phyloP scores from a whole-genome alignment of 2,329 filamentous ascomycete genomes.

The Fusarium sulawesiense region DNA sequence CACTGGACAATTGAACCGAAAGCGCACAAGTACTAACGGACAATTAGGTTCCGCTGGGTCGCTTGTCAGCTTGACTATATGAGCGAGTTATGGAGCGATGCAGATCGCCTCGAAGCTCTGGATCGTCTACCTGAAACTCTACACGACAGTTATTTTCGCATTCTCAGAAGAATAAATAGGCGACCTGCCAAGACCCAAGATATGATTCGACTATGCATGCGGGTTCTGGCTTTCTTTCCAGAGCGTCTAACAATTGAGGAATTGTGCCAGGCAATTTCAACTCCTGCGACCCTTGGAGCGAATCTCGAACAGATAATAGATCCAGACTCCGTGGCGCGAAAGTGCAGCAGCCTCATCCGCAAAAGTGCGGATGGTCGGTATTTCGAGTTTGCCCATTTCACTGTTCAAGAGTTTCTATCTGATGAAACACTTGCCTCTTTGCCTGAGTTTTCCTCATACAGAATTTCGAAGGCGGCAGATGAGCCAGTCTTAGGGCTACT shows the following conservation, averaged over 20 bases:
- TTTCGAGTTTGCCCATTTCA: constrained; percentile 11
- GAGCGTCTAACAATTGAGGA: background rate
- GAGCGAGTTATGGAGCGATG: constrained; percentile 6
- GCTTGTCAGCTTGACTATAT: constrained; percentile 32
- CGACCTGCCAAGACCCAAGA: background rate
- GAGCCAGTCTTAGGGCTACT: accelerated
- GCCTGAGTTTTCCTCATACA: background rate
- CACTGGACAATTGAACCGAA: accelerated
- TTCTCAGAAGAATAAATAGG: background rate
- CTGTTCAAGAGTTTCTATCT: background rate
- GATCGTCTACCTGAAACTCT: background rate
- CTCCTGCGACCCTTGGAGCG: background rate
- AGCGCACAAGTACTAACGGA: background rate
- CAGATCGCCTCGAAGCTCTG: constrained; percentile 8
- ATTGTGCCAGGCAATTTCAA: constrained; percentile 15
- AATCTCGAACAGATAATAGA: background rate
- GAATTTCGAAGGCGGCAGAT: accelerated
- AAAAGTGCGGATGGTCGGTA: background rate
- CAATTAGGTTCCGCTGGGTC: constrained; percentile 33
- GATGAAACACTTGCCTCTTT: accelerated
- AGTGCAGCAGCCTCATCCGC: constrained; percentile 19
- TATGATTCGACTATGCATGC: background rate
- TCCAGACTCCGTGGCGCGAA: background rate
- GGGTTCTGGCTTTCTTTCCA: background rate
- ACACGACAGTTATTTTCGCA: constrained; percentile 3